phyloP scores from a whole-genome alignment of 192 early-diverging fungal species.

The Irineochytrium annulatum region DNA sequence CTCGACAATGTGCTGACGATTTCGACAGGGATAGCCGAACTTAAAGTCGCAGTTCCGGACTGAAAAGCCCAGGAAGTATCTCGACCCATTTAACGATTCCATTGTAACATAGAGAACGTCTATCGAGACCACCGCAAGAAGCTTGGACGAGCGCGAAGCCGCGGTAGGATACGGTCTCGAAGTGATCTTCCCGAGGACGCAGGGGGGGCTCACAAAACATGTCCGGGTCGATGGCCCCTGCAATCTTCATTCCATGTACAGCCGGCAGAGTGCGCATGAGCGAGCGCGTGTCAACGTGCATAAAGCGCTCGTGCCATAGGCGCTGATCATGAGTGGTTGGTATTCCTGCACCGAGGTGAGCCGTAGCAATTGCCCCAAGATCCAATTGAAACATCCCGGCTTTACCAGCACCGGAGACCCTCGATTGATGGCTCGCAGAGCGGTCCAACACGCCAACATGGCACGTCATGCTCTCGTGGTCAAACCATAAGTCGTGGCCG shows the following conservation, averaged over 20 bases:
- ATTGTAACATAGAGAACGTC: not conserved
- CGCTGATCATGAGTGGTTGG: not conserved
- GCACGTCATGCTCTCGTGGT: not conserved
- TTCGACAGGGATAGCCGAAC: not conserved
- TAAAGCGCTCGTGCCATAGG: not conserved
- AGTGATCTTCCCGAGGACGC: not conserved
- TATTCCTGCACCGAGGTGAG: not conserved
- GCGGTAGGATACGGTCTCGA: not conserved
- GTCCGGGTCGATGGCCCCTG: not conserved
- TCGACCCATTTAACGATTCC: not conserved
- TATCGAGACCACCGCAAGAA: not conserved
- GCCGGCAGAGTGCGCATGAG: not conserved
- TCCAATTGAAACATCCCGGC: not conserved
- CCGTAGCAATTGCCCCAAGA: not conserved
- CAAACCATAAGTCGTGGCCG: not conserved
- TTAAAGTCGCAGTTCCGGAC: not conserved
- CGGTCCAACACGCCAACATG: not conserved
- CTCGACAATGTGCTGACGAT: not conserved
- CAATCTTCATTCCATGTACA: not conserved
- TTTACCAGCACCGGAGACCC: not conserved
- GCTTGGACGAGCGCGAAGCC: not conserved
- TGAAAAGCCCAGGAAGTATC: slow-evolving; percentile 1
- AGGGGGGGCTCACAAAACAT: not conserved
- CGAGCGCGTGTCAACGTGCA: not conserved
- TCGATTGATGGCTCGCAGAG: no score